Conservation (phyloP, 129 eudicot genomes). For the Deinandra increscens region DNA sequence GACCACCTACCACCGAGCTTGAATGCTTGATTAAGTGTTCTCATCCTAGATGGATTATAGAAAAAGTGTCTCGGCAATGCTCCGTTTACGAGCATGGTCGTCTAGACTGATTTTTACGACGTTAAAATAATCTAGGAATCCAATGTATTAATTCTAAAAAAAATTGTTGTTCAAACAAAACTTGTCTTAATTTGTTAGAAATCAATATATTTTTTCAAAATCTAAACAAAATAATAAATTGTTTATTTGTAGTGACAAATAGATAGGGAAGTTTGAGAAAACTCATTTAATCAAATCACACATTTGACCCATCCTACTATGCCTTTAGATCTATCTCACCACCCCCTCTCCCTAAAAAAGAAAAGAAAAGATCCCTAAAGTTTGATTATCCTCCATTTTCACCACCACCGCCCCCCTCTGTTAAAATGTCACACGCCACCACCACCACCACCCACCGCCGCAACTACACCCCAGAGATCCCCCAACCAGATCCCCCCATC, state of each 20-base stretch:
- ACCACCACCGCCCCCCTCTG: background rate
- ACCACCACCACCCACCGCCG: constrained; percentile 23
- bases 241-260: background rate
- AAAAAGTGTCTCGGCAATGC: too few relatives aligned
- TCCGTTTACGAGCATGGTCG: too few relatives aligned
- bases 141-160: too few relatives aligned
- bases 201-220: background rate
- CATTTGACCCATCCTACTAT: constrained; percentile 2
- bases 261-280: background rate
- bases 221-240: background rate
- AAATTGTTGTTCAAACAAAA: too few relatives aligned
- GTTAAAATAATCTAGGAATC: too few relatives aligned
- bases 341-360: background rate
- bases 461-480: constrained; percentile 11
- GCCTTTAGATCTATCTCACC: background rate
- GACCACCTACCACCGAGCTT: too few relatives aligned
- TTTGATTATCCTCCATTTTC: constrained; percentile 1
- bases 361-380: background rate
- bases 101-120: too few relatives aligned
- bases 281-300: constrained; percentile 2
- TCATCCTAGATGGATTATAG: too few relatives aligned
- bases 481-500: background rate
- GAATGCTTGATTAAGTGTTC: too few relatives aligned
- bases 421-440: constrained; percentile 21
- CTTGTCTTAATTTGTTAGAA: too few relatives aligned